Base-by-base conservation (phyloP, 805 yeast genomes). In the Kockiozyma suomiensis region DNA sequence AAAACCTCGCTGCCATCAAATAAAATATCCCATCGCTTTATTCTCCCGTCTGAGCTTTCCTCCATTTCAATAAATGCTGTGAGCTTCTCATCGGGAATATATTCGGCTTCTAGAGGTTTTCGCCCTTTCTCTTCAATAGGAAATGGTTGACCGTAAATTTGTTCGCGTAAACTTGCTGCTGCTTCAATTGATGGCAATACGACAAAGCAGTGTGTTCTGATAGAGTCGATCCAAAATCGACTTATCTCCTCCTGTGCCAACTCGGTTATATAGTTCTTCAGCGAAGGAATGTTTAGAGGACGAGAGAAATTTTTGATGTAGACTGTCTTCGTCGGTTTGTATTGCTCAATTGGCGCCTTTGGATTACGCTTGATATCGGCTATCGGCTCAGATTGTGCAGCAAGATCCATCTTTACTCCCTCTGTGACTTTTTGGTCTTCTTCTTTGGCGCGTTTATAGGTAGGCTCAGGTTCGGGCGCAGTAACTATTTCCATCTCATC, bases 181-280 rank as follows among this genome's bases (percentile, higher is more conserved):
- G 50, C 54, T 6, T 19, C 50, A 12, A 43, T 26, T 3, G 58
- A 17, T 10, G 23, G 37, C 21, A 61, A 51, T 15, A 50, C 19
- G 15, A 45, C 65, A 26, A 30, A 62, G 35, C 65, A 61, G 33
- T 62, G 66, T 4, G 66, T 62, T 15, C 66, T 57, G 30, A 62
- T 60, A 3, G 49, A 17, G 46, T 62, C 66, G 12, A 61, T 61
- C 65, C 65, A 62, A 42, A 59, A 62, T 15, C 25, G 17, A 6
- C 13, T 33, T 4, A 58, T 45, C 2, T 47, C 23, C 4, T 45
- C 53, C 1, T 35, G 50, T 4, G 64, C 58, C 19, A 60, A 23
- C 19, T 25, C 42, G 10, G 32, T 38, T 21, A 62, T 21, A 28
- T 56, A 51, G 15, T 30, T 5, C 41, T 60, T 56, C 35, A 62